Conservation (phyloP, 768 basidiomycete genomes). For the Phylloporus arenicola region DNA sequence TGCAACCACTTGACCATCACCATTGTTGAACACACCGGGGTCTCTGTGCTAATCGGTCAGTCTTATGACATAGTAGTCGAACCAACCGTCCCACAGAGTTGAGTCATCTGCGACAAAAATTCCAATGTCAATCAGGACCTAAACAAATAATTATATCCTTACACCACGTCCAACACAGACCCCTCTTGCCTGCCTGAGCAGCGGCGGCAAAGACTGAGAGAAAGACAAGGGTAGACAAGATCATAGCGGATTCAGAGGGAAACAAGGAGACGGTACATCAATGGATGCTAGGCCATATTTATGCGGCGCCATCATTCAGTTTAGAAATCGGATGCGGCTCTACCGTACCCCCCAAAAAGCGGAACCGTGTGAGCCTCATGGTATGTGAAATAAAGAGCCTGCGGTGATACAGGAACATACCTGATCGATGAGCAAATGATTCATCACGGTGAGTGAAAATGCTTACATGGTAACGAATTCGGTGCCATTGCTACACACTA, state of each 20-base stretch:
- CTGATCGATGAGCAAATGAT: background rate
- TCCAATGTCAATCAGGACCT: background rate
- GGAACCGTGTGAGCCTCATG: background rate
- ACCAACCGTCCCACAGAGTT: constrained; percentile 23
- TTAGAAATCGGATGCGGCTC: background rate
- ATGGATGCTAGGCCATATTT: constrained; percentile 6
- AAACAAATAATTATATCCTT: background rate
- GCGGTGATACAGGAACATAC: background rate
- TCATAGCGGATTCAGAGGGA: constrained; percentile 9
- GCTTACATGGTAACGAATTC: background rate
- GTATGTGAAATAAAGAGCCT: background rate
- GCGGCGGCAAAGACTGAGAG: constrained; percentile 14
- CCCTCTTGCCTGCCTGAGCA: constrained; percentile 34
- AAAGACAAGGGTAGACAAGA: constrained; percentile 14
- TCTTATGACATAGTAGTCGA: background rate
- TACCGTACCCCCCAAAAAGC: background rate
- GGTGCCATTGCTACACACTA: background rate
- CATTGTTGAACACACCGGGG: constrained; percentile 31
- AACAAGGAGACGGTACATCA: background rate
- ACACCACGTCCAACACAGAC: constrained; percentile 36
- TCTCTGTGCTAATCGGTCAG: constrained; percentile 15
- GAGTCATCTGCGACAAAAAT: constrained; percentile 18
- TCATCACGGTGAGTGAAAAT: background rate
- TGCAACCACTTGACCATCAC: constrained; percentile 31
- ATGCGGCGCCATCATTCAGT: background rate